Percentiles rank a stretch among this genome's conserved stretches.
Evolutionary conservation across 345 rosid species (phyloP).

Genomic region (Eucalyptus brandiana): DNA sequence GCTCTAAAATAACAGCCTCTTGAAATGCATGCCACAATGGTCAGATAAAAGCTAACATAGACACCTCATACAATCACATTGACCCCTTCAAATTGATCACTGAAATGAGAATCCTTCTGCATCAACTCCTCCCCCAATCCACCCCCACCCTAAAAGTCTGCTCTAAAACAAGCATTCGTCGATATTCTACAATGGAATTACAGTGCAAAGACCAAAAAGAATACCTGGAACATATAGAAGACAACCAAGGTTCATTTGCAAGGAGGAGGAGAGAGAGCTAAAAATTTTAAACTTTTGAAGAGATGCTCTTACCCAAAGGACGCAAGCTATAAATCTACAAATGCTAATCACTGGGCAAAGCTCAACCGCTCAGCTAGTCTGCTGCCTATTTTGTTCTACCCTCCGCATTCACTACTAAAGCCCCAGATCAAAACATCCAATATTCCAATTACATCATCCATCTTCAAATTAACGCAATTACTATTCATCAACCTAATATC

Average conservation of each 20-base stretch:
- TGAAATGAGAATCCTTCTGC: not conserved
- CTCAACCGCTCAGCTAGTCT: not conserved
- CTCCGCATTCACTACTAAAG: not conserved
- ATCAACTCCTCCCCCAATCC: not conserved
- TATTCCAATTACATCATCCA: not conserved
- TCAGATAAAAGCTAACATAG: not conserved
- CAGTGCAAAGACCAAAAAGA: not conserved
- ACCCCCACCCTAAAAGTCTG: not conserved
- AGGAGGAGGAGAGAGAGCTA: not conserved
- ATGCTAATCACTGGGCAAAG: not conserved
- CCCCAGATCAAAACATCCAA: not conserved
- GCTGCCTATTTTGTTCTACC: not conserved
- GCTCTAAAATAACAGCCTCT: not conserved
- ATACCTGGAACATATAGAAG: not conserved
- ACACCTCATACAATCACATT: not conserved
- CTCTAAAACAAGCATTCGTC: not conserved
- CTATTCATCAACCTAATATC: not conserved
- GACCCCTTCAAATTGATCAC: not conserved
- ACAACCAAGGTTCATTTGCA: not conserved
- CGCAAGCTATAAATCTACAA: not conserved
- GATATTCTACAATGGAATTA: not conserved
- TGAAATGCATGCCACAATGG: not conserved
- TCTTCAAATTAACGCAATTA: not conserved
- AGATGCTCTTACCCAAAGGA: not conserved
- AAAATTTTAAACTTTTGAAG: not conserved